phyloP scores from a whole-genome alignment of 192 early-diverging fungal genomes.

The Rhizophagus sp. region DNA sequence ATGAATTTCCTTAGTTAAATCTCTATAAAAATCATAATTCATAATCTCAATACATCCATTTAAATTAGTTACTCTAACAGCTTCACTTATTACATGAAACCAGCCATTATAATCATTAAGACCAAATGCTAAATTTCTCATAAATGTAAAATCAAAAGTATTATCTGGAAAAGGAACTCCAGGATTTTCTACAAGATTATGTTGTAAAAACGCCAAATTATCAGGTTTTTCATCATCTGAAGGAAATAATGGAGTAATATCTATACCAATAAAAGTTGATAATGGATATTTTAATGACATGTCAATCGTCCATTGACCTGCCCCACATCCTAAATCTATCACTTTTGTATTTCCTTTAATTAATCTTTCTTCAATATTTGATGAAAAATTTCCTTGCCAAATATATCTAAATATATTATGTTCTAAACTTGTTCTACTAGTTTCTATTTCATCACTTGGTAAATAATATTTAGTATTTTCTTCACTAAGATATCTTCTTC shows the following conservation, averaged over 20 bases:
- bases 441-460: neutral
- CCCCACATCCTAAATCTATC: neutral
- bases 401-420: neutral
- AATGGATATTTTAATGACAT: neutral
- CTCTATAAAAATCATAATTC: conserved; percentile 29
- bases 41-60: conserved; percentile 43
- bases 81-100: conserved; percentile 27
- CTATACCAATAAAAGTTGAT: conserved; percentile 5
- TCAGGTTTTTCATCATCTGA: neutral
- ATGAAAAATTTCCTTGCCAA: neutral
- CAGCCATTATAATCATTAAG: neutral
- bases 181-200: neutral
- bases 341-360: conserved; percentile 2
- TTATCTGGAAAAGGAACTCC: neutral
- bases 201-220: conserved; percentile 9
- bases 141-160: neutral
- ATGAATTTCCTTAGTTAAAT: neutral
- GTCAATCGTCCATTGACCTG: neutral
- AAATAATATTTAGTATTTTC: neutral
- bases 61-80: conserved; percentile 40
- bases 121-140: neutral
- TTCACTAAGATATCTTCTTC: neutral
- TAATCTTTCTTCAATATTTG: neutral
- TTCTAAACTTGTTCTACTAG: neutral
- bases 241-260: neutral